Evolutionary conservation across 2,329 filamentous ascomycete species (phyloP).

Genomic region (Diplocarpon rosae): DNA sequence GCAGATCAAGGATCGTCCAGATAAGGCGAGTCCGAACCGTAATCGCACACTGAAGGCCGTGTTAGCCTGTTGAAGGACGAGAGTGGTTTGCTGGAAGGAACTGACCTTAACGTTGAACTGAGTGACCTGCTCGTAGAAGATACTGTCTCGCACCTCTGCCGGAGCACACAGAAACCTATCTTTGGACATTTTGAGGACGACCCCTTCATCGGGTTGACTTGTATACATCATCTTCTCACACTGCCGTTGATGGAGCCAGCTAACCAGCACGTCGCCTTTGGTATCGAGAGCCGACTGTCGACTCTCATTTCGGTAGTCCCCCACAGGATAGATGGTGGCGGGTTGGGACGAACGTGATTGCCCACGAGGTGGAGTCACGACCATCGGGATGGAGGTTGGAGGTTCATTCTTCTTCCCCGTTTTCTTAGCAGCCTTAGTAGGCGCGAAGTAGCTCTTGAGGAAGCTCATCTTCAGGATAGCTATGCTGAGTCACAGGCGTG

Average conservation of each 20-base stretch:
- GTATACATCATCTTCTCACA: slow-evolving; percentile 42
- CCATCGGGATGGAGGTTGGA: slow-evolving; percentile 15
- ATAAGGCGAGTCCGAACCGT: slow-evolving; percentile 56
- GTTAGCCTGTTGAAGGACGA: slow-evolving; percentile 4
- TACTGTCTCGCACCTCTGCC: slow-evolving; percentile 33
- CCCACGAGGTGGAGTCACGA: slow-evolving; percentile 12
- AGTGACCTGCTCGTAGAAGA: slow-evolving; percentile 38
- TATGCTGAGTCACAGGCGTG: not conserved
- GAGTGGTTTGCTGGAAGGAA: slow-evolving; percentile 3
- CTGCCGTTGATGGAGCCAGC: slow-evolving; percentile 52
- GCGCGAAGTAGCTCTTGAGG: not conserved
- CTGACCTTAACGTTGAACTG: slow-evolving; percentile 43
- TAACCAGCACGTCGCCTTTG: slow-evolving; percentile 51
- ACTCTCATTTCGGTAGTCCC: slow-evolving; percentile 32
- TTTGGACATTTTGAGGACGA: slow-evolving; percentile 41
- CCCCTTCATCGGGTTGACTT: slow-evolving; percentile 39
- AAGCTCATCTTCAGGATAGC: slow-evolving; percentile 10
- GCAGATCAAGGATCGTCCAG: slow-evolving; percentile 42
- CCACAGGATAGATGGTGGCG: slow-evolving; percentile 8
- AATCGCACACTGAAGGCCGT: slow-evolving; percentile 45
- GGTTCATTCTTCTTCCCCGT: slow-evolving; percentile 7
- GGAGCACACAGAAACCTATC: slow-evolving; percentile 41
- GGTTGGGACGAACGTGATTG: not conserved
- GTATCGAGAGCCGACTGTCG: slow-evolving; percentile 39
- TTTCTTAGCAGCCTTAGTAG: not conserved